Percentiles rank a stretch among this genome's conserved stretches.
Conservation (phyloP, 768 basidiomycete species). For the Phaeotremella skinneri region DNA sequence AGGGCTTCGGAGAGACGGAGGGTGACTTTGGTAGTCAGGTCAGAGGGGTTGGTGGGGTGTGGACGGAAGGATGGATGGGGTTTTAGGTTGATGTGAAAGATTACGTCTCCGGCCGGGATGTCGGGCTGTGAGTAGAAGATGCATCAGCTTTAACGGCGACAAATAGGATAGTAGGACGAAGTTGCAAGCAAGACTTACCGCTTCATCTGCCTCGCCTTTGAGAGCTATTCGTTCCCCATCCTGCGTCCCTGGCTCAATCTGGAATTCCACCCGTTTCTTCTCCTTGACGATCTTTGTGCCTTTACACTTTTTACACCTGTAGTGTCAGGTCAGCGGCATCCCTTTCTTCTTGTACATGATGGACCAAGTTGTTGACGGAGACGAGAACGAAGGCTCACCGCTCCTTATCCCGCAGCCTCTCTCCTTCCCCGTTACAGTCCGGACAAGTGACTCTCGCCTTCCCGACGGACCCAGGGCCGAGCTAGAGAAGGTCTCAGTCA, state of each 20-base stretch:
- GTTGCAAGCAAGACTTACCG: slow-evolving; percentile 56
- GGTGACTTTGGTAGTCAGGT: slow-evolving; percentile 73
- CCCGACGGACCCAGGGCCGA: slow-evolving; percentile 49
- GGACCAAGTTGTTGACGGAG: neutral
- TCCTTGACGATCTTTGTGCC: slow-evolving; percentile 78
- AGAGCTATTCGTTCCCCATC: slow-evolving; percentile 81
- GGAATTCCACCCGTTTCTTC: slow-evolving; percentile 83
- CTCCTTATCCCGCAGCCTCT: slow-evolving; percentile 40
- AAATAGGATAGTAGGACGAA: neutral
- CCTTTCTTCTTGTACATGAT: neutral
- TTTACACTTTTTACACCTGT: slow-evolving; percentile 93
- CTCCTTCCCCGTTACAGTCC: slow-evolving; percentile 50
- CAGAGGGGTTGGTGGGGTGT: slow-evolving; percentile 50
- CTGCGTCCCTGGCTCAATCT: slow-evolving; percentile 80
- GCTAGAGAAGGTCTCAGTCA: slow-evolving; percentile 54
- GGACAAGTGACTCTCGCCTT: slow-evolving; percentile 50
- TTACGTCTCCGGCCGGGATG: slow-evolving; percentile 81
- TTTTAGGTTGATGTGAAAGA: slow-evolving; percentile 69
- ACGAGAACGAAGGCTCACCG: slow-evolving; percentile 21
- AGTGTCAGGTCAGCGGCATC: neutral
- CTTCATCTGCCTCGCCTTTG: slow-evolving; percentile 86
- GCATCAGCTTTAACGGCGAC: slow-evolving; percentile 7
- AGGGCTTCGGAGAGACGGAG: slow-evolving; percentile 92
- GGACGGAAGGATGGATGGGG: slow-evolving; percentile 79
- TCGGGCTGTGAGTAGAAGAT: slow-evolving; percentile 62